These are phyloP conservation scores for Giardia duodenalis DNA, from an alignment of 208 protist species.

Conservation along the genomic window DNA sequence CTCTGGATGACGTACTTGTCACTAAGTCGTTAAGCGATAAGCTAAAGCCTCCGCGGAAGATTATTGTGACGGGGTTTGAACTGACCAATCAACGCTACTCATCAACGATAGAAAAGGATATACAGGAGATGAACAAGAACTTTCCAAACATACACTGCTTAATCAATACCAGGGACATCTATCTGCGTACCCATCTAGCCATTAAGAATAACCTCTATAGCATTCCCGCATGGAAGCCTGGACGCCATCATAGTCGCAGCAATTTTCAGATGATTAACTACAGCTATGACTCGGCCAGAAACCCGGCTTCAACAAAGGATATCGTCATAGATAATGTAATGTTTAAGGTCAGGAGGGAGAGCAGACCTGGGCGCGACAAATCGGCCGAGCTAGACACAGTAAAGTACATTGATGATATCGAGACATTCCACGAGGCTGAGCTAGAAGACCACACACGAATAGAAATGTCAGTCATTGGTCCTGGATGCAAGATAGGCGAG, in stretches of 20 bases:
- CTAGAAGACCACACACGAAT: no score
- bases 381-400: no score
- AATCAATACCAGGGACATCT: not conserved
- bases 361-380: no score
- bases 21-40: not conserved
- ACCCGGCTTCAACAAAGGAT: not conserved
- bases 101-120: no score
- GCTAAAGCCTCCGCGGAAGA: not conserved
- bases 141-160: not conserved
- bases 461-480: not conserved
- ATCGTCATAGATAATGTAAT: not conserved
- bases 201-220: not conserved
- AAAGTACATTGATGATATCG: no score
- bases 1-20: not conserved
- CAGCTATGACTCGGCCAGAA: not conserved
- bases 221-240: not conserved
- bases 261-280: not conserved
- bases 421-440: no score
- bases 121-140: not conserved
- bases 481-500: not conserved
- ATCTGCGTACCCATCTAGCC: not conserved
- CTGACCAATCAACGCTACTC: not conserved
- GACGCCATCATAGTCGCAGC: not conserved
- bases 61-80: not conserved
- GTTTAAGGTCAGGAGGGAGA: no score